Evolutionary conservation across 2,329 filamentous ascomycete species (phyloP).

Genomic region (Parastagonospora avenae): DNA sequence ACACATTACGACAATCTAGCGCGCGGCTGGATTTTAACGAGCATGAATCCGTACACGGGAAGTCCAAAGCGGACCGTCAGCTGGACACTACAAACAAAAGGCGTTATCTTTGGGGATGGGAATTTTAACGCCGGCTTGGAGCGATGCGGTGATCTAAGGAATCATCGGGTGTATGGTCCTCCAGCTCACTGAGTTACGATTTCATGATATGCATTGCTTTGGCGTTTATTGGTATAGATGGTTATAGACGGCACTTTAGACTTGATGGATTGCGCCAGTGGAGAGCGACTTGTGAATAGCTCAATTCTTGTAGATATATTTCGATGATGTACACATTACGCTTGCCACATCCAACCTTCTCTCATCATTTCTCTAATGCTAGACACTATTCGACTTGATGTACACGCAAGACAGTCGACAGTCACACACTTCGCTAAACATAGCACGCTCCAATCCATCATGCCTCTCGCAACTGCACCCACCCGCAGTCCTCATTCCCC

Average conservation of each 20-base stretch:
- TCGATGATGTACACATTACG: too few species aligned
- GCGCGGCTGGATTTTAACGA: constrained; percentile 47
- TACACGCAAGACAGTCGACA: too few species aligned
- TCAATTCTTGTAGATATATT: too few species aligned
- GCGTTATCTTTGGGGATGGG: constrained; percentile 47
- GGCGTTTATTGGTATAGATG: neutral
- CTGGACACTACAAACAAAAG: constrained; percentile 50
- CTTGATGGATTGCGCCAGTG: neutral
- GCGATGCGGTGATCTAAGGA: constrained; percentile 15
- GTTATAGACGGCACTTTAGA: neutral
- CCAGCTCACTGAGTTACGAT: neutral
- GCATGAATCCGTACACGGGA: constrained; percentile 32
- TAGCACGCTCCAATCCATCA: too few species aligned
- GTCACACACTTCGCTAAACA: too few species aligned
- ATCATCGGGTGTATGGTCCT: constrained; percentile 34
- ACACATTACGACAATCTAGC: constrained; percentile 25
- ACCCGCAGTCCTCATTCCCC: too few species aligned
- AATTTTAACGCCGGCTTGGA: constrained; percentile 23
- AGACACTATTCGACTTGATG: too few species aligned
- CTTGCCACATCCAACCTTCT: too few species aligned
- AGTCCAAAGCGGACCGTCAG: constrained; percentile 28
- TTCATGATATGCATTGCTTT: constrained; percentile 1
- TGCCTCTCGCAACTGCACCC: too few species aligned
- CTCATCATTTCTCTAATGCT: too few species aligned
- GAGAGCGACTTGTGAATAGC: too few species aligned